A percentile compares a stretch with the other conserved stretches of the same genome.
Conservation (phyloP, 2,329 filamentous ascomycete species). For the Venturia effusa region DNA sequence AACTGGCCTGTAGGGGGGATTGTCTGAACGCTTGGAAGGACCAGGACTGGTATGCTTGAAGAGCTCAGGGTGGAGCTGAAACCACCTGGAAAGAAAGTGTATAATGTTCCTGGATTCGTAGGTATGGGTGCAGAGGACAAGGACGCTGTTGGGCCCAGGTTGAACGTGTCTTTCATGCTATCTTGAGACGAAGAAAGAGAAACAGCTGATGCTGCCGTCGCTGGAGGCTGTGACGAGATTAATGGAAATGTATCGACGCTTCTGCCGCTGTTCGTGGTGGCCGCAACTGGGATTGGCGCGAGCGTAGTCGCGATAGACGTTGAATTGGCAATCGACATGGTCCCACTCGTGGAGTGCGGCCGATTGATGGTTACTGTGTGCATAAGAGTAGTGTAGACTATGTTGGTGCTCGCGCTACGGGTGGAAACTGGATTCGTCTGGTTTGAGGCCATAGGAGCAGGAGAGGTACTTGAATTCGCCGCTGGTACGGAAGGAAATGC, state of each 20-base stretch:
- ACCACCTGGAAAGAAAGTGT: neutral
- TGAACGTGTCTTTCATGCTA: neutral
- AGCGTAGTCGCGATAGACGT: neutral
- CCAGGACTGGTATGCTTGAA: neutral
- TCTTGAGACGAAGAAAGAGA: neutral
- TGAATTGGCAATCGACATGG: neutral
- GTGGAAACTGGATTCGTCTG: neutral
- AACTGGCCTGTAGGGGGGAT: neutral
- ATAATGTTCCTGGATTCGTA: neutral
- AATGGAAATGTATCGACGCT: conserved; percentile 7
- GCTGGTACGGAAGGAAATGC: conserved; percentile 9
- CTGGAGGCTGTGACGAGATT: neutral
- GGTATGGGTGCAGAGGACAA: neutral
- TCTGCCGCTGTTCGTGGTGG: neutral
- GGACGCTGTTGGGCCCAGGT: neutral
- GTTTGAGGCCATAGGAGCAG: neutral
- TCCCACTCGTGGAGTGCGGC: neutral
- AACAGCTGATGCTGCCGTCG: neutral
- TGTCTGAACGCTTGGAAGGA: neutral
- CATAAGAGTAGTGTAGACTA: neutral
- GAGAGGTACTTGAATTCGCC: neutral
- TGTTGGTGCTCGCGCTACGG: neutral
- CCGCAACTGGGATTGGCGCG: neutral
- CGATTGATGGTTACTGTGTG: neutral
- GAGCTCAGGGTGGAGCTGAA: neutral